Evolutionary conservation across 352 stramenopile species (phyloP), one percentile per base, ranked within the genome.

Genomic region (Blastocystis sp.): DNA sequence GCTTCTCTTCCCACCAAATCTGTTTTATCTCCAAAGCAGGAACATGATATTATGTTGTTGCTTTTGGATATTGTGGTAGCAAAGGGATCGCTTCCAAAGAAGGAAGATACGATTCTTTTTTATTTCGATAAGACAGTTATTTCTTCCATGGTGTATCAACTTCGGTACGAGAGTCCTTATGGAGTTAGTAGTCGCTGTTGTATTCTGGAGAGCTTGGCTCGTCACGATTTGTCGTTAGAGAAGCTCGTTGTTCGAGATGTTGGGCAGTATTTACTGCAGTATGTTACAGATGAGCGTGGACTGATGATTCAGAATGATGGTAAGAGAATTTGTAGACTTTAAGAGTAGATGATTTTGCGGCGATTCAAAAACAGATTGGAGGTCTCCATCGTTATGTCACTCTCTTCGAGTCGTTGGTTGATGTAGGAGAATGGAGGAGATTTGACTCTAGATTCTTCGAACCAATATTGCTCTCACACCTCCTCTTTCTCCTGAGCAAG

Each of bases 281-380:
- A 37, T 46, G 63, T 75, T 39, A 19, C 52, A 35, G 63, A 75
- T 35, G 63, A 75, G 35, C 27, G 63, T 0, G 63, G 24, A 9
- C 11, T 54, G 35, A 6, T 29, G 39, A 32, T 56, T 42, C 27
- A 24, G 11, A n/a, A 21, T 39, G 63, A 56, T 54, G 63, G 63
- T 12, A 24, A 24, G 2, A 4, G 12, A 24, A 3, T 16, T 12
- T 7, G 19, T 39, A 3, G 35, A 11, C 5, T 6, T 75, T 39
- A n/a, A 29, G 12, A 16, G 0, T 75, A 75, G 63, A 75, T 46
- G 63, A 75, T 29, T 75, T 75, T 46, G 63, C 63, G n/a, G 29
- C 63, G 27, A 54, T 75, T 49, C 63, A 75, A 9, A 49, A 75
- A 35, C 63, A 75, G 32, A 75, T 75, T 46, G 63, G 63, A n/a